Percentiles rank a stretch among this genome's conserved stretches.
phyloP scores from a whole-genome alignment of 2,329 filamentous ascomycete species.

The Ceratocystis huliohia region DNA sequence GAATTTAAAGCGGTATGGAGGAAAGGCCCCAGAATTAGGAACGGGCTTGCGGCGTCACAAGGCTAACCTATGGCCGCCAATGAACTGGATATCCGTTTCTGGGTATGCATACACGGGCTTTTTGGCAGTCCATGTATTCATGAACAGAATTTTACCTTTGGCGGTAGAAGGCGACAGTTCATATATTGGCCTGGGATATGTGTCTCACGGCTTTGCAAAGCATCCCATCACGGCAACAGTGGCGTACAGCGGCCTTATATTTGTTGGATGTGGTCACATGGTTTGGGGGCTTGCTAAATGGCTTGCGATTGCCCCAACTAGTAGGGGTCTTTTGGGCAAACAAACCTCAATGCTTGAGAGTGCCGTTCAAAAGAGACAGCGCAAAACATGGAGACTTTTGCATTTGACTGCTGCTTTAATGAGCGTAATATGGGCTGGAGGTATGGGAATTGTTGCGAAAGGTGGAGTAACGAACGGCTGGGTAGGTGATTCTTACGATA shows the following conservation, averaged over 20 bases:
- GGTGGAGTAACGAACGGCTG: conserved; percentile 61
- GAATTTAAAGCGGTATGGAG: conserved; percentile 63
- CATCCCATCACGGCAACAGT: conserved; percentile 53
- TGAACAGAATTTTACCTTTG: conserved; percentile 66
- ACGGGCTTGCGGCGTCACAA: conserved; percentile 22
- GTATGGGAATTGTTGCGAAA: conserved; percentile 66
- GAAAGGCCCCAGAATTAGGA: conserved; percentile 37
- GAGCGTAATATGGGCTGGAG: conserved; percentile 64
- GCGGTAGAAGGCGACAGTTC: conserved; percentile 70
- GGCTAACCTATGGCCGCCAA: conserved; percentile 46
- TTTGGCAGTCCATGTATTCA: conserved; percentile 56
- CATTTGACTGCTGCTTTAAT: conserved; percentile 50
- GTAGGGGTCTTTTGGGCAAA: conserved; percentile 36
- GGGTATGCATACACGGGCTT: conserved; percentile 60
- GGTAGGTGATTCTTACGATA: conserved; percentile 69
- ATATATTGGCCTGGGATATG: conserved; percentile 71
- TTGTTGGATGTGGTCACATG: conserved; percentile 60
- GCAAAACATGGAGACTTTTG: conserved; percentile 54
- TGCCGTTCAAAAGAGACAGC: conserved; percentile 42
- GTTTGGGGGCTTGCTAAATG: conserved; percentile 79
- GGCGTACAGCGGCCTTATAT: conserved; percentile 57
- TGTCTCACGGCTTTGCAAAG: conserved; percentile 71
- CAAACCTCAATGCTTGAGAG: conserved; percentile 36
- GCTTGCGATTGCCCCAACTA: conserved; percentile 51
- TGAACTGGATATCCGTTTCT: conserved; percentile 57